Percentiles rank a stretch among this genome's conserved stretches.
Evolutionary conservation across 2,329 filamentous ascomycete genomes (phyloP).

Genomic region (Ophiocordyceps camponoti-saundersi): DNA sequence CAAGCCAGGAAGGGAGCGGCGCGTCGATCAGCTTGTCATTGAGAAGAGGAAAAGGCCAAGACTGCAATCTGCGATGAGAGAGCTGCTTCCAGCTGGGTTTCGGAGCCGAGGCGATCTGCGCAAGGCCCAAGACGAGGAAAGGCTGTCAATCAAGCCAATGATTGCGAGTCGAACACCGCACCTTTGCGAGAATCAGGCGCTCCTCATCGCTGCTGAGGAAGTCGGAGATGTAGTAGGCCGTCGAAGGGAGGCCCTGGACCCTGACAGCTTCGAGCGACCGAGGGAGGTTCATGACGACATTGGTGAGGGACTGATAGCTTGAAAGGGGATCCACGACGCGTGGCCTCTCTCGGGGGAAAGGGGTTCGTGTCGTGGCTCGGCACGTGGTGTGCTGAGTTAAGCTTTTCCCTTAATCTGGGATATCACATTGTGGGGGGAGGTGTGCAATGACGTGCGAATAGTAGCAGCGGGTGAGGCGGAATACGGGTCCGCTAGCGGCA

Average conservation of each 20-base stretch:
- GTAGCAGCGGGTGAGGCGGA: too few relatives aligned
- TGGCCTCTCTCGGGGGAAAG: neutral
- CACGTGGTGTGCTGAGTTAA: too few relatives aligned
- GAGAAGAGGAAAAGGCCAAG: constrained; percentile 72
- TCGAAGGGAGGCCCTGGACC: constrained; percentile 38
- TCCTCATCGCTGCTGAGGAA: constrained; percentile 73
- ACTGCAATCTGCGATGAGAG: constrained; percentile 77
- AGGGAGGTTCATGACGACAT: constrained; percentile 23
- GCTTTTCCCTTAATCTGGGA: too few relatives aligned
- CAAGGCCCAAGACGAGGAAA: constrained; percentile 18
- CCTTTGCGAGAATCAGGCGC: constrained; percentile 51
- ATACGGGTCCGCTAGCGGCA: too few relatives aligned
- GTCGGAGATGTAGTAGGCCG: constrained; percentile 70
- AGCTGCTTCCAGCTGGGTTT: constrained; percentile 74
- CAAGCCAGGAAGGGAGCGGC: constrained; percentile 60
- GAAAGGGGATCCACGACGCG: neutral
- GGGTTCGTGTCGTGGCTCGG: neutral
- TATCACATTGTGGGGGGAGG: too few relatives aligned
- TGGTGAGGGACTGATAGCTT: too few relatives aligned
- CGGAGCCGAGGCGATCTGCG: constrained; percentile 43
- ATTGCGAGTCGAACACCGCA: too few relatives aligned
- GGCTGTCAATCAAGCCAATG: constrained; percentile 9
- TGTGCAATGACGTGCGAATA: too few relatives aligned
- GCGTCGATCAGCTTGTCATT: constrained; percentile 60
- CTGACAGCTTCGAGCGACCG: constrained; percentile 29